These are phyloP conservation scores for Carallia brachiata DNA, from an alignment of 345 rosid genomes.

Conservation along the genomic window DNA sequence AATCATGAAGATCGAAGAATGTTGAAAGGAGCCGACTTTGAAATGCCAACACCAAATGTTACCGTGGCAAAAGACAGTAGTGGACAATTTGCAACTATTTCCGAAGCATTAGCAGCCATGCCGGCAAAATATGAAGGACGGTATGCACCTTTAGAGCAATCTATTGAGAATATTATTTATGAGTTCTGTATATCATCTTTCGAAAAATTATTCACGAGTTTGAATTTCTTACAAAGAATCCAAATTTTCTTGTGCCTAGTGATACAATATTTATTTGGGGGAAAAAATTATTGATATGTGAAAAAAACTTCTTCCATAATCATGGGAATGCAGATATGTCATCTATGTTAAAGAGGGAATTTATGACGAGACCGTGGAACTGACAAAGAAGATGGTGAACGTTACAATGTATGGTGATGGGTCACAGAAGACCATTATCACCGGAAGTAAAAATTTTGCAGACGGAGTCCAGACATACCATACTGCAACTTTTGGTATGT, in stretches of 20 bases:
- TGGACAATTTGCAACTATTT: slow-evolving; percentile 64
- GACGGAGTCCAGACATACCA: slow-evolving; percentile 57
- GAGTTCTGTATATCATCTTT: too few species aligned
- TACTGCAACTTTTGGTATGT: slow-evolving; percentile 68
- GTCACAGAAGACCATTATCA: slow-evolving; percentile 67
- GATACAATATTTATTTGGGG: too few species aligned
- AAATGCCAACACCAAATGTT: slow-evolving; percentile 47
- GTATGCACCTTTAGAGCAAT: slow-evolving; percentile 25
- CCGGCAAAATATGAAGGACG: slow-evolving; percentile 57
- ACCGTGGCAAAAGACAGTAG: slow-evolving; percentile 81
- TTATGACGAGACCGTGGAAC: slow-evolving; percentile 57
- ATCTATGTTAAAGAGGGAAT: slow-evolving; percentile 68
- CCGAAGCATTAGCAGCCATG: slow-evolving; percentile 58
- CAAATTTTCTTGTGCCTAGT: too few species aligned
- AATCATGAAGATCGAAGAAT: slow-evolving; percentile 55
- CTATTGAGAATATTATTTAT: too few species aligned
- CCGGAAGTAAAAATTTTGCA: slow-evolving; percentile 54
- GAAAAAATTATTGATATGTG: too few species aligned
- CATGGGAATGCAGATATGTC: slow-evolving; percentile 45
- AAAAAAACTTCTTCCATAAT: not conserved
- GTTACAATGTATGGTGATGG: slow-evolving; percentile 78
- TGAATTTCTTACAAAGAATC: too few species aligned
- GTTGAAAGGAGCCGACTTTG: slow-evolving; percentile 33
- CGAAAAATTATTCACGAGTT: too few species aligned
- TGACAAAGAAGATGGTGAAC: slow-evolving; percentile 51